Base-by-base conservation (phyloP, 148 eudicot species). In the Limonium bicolor region DNA sequence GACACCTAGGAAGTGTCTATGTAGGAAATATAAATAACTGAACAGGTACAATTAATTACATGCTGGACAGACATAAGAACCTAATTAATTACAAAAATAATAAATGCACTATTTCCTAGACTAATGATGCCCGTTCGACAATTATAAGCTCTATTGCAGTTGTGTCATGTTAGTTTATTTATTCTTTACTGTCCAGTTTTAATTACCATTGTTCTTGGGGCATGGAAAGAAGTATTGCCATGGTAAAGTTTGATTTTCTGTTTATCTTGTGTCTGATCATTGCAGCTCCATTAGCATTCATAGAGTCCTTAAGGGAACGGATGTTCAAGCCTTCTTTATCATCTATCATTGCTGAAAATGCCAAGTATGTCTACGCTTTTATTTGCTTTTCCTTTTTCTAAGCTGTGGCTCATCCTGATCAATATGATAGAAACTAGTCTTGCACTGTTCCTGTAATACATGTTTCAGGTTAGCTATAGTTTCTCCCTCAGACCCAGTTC, bases 261-360 rank as follows among this genome's bases (percentile, higher is more conserved):
- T 25, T 29, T 29, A n/a, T 7, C 33, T 7, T 29, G n/a, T 20
- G 27, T 45, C 35, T 27, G 10, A 9, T 41, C 32, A 26, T 46
- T 66, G 66, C 71, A 90, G 95, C 94, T 41, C 93, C 95, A 54
- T 62, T 71, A 46, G 80, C 88, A 16, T 90, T 90, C 55, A 73
- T 90, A 25, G 99, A 90, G 53, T 77, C 92, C 32, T 76, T 90
- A 25, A 72, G 93, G 75, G 99, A 90, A 29, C 70, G 85, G 41
- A 81, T 90, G 87, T 80, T 90, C 66, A 84, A 81, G 82, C 99
- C 99, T 34, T 63, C 93, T 41, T 64, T 90, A 59, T 84, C 95
- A 41, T 64, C 93, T 29, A 62, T 90, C 41, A 76, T 90, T 48
- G 53, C 80, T 2, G 99, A 84, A 28, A 71, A 57, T 63, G 28